phyloP scores from a whole-genome alignment of 2,329 filamentous ascomycete species.

The Aspergillus sp. region DNA sequence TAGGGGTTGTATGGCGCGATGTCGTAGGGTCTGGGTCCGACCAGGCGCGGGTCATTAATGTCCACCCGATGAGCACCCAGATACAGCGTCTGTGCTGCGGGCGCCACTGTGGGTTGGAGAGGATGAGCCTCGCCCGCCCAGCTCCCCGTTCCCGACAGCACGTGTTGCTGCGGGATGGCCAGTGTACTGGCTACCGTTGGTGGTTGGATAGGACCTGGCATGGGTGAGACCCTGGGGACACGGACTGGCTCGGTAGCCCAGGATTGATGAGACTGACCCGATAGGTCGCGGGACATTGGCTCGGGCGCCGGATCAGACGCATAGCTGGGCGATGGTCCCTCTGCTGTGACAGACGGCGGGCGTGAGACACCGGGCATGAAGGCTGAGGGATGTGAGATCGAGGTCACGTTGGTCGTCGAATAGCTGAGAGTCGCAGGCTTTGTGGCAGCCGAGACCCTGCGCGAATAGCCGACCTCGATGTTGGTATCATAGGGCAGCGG shows the following conservation, averaged over 20 bases:
- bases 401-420: slow-evolving; percentile 8
- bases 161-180: slow-evolving; percentile 18
- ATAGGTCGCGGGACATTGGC: slow-evolving; percentile 35
- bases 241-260: slow-evolving; percentile 37
- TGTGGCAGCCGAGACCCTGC: slow-evolving; percentile 12
- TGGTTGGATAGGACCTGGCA: slow-evolving; percentile 17
- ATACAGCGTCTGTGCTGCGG: slow-evolving; percentile 19
- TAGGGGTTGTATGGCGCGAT: slow-evolving; percentile 23
- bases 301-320: slow-evolving; percentile 29
- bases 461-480: slow-evolving; percentile 30
- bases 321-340: slow-evolving; percentile 20
- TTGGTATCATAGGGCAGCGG: slow-evolving; percentile 35
- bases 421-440: slow-evolving; percentile 12
- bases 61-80: slow-evolving; percentile 32
- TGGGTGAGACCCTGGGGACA: slow-evolving; percentile 26
- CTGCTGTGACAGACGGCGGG: slow-evolving; percentile 16
- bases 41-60: slow-evolving; percentile 26
- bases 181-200: slow-evolving; percentile 7
- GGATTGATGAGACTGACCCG: slow-evolving; percentile 34
- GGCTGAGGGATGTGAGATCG: slow-evolving; percentile 31
- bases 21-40: slow-evolving; percentile 16
- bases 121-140: slow-evolving; percentile 20
- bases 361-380: slow-evolving; percentile 34
- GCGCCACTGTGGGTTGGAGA: slow-evolving; percentile 4
- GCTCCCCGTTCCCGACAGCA: slow-evolving; percentile 16